Evolutionary conservation across 2,329 filamentous ascomycete genomes (phyloP).

Genomic region (Nemania diffusa): DNA sequence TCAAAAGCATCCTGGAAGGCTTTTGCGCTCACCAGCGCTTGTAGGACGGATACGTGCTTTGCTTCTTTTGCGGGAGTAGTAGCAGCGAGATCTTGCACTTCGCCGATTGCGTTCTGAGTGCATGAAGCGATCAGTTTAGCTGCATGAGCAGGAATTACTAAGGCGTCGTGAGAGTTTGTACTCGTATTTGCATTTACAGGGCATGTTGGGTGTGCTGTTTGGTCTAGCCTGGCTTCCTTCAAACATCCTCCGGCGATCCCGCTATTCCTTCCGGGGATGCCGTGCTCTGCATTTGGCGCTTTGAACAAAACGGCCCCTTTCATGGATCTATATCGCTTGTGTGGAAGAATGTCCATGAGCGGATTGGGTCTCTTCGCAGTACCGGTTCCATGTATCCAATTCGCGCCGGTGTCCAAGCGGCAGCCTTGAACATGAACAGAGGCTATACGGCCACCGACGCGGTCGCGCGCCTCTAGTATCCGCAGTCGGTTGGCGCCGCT

Average conservation of each 20-base stretch:
- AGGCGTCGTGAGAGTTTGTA: not conserved
- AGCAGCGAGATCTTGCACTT: not conserved
- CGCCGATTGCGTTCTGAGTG: not conserved
- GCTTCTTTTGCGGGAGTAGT: not conserved
- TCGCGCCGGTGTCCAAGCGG: not conserved
- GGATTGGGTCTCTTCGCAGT: not conserved
- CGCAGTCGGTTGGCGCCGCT: not conserved
- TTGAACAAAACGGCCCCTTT: not conserved
- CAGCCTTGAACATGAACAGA: not conserved
- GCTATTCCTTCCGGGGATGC: not conserved
- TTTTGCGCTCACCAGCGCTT: not conserved
- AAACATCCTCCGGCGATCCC: not conserved
- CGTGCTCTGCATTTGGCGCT: not conserved
- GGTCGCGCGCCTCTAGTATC: not conserved
- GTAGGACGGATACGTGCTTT: not conserved
- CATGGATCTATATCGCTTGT: not conserved
- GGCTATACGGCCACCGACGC: not conserved
- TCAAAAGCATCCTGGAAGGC: not conserved
- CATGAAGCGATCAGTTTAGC: not conserved
- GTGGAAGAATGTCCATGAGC: not conserved
- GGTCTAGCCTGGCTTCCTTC: not conserved
- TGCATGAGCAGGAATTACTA: not conserved
- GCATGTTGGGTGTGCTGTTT: not conserved
- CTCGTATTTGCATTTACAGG: not conserved
- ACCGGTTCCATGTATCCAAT: not conserved